Percentiles rank a stretch among this genome's conserved stretches.
These are phyloP conservation scores for Penicillium psychrofluorescens DNA, from an alignment of 495 filamentous ascomycete genomes.

Conservation along the genomic window DNA sequence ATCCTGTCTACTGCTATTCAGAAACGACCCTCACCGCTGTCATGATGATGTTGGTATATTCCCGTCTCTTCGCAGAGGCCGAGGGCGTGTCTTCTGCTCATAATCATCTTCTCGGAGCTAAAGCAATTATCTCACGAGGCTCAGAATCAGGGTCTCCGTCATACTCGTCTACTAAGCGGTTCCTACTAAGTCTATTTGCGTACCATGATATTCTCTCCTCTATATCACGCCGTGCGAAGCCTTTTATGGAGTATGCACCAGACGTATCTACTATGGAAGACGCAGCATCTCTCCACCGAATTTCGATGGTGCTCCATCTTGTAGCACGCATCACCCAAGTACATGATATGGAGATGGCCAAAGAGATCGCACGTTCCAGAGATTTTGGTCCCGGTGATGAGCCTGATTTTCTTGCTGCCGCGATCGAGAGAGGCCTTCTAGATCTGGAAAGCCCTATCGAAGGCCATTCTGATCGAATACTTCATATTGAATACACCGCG, in stretches of 20 bases:
- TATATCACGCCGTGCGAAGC: background rate
- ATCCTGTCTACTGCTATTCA: background rate
- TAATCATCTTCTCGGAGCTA: background rate
- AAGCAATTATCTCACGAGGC: background rate
- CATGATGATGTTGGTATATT: background rate
- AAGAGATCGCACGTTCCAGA: background rate
- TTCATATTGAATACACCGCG: constrained; percentile 35
- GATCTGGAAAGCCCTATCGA: background rate
- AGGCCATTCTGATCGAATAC: background rate
- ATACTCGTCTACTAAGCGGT: background rate
- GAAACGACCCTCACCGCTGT: background rate
- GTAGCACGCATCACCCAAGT: background rate
- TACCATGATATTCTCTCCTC: background rate
- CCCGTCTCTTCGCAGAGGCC: background rate
- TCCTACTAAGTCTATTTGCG: background rate
- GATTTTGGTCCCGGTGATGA: background rate
- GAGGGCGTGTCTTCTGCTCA: background rate
- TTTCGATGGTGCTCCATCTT: background rate
- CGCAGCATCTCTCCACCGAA: background rate
- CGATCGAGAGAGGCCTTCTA: background rate
- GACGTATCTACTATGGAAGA: background rate
- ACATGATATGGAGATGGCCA: background rate
- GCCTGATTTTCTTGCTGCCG: background rate
- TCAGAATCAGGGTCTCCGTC: background rate
- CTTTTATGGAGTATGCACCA: background rate